These are phyloP conservation scores for Penicillium oxalicum DNA, from an alignment of 2,329 filamentous ascomycete genomes.

Conservation along the genomic window DNA sequence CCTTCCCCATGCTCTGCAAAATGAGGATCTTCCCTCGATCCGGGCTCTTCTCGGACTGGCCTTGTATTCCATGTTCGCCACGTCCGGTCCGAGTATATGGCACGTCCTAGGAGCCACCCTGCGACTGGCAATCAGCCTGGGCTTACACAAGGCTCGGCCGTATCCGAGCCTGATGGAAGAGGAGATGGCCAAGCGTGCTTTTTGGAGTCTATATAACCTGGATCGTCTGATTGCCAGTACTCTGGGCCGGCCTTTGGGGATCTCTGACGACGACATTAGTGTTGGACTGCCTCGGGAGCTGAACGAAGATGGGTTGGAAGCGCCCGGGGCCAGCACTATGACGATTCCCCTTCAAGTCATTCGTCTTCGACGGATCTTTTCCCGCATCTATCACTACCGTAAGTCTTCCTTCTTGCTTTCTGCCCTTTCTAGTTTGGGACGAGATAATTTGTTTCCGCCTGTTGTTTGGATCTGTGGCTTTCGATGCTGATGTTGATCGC, in stretches of 20 bases:
- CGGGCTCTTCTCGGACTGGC: conserved; percentile 34
- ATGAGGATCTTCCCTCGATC: conserved; percentile 34
- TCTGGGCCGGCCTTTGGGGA: conserved; percentile 35
- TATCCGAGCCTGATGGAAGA: conserved; percentile 28
- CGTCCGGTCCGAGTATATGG: conserved; percentile 36
- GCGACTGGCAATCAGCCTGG: conserved; percentile 34
- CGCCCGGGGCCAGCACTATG: conserved; percentile 32
- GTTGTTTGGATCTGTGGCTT: neutral
- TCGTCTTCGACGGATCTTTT: conserved; percentile 34
- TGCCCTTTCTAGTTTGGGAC: neutral
- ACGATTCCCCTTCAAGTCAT: conserved; percentile 36
- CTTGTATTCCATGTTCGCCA: conserved; percentile 36
- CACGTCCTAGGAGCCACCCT: conserved; percentile 36
- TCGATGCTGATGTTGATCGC: neutral
- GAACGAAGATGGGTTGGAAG: conserved; percentile 36
- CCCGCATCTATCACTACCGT: conserved; percentile 36
- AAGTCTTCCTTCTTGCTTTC: conserved; percentile 7
- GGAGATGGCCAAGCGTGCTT: conserved; percentile 39
- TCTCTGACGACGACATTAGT: conserved; percentile 40
- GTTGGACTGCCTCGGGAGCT: conserved; percentile 34
- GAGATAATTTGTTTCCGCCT: too few species aligned
- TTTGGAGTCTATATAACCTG: conserved; percentile 42
- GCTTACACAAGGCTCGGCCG: conserved; percentile 30
- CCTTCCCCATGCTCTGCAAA: conserved; percentile 30
- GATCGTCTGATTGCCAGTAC: conserved; percentile 39